A percentile compares a stretch with the other conserved stretches of the same genome.
Evolutionary conservation across 352 stramenopile genomes (phyloP).

Genomic region (Lagenidium sp.): DNA sequence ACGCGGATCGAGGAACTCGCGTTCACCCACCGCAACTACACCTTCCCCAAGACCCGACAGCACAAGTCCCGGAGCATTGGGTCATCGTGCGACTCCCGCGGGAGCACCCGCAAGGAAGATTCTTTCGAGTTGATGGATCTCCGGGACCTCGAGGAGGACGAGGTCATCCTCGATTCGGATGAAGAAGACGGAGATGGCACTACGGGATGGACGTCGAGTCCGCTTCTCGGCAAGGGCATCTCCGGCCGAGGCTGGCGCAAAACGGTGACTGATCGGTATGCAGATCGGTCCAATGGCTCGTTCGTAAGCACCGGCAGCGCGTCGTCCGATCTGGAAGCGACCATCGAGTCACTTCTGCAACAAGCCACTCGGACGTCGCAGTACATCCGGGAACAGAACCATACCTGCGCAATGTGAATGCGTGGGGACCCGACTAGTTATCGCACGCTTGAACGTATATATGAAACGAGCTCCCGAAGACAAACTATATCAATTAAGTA

Average conservation of each 20-base stretch:
- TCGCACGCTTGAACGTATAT: too few species aligned
- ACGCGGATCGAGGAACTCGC: conserved; percentile 36
- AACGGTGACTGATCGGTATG: conserved; percentile 33
- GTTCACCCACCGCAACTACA: conserved; percentile 21
- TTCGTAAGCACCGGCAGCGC: conserved; percentile 17
- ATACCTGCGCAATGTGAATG: conserved; percentile 1
- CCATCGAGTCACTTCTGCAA: conserved; percentile 63
- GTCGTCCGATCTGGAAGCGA: conserved; percentile 57
- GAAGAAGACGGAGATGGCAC: conserved; percentile 4
- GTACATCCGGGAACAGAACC: conserved; percentile 11
- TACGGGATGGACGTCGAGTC: conserved; percentile 9
- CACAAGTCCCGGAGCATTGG: conserved; percentile 44
- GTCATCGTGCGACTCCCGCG: conserved; percentile 39
- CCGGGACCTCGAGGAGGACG: conserved; percentile 47
- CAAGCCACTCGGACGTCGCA: conserved; percentile 60
- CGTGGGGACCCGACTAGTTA: too few species aligned
- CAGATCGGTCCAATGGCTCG: conserved; percentile 14
- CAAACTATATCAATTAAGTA: too few species aligned
- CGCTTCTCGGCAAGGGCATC: too few species aligned
- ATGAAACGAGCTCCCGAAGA: too few species aligned
- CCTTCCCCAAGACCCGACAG: conserved; percentile 25
- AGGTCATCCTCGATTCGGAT: conserved; percentile 14
- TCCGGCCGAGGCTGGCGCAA: too few species aligned
- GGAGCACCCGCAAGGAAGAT: conserved; percentile 47
- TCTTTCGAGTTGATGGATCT: conserved; percentile 49